These are phyloP conservation scores for Cryphonectria naterciae DNA, from an alignment of 2,329 filamentous ascomycete species.

Conservation along the genomic window DNA sequence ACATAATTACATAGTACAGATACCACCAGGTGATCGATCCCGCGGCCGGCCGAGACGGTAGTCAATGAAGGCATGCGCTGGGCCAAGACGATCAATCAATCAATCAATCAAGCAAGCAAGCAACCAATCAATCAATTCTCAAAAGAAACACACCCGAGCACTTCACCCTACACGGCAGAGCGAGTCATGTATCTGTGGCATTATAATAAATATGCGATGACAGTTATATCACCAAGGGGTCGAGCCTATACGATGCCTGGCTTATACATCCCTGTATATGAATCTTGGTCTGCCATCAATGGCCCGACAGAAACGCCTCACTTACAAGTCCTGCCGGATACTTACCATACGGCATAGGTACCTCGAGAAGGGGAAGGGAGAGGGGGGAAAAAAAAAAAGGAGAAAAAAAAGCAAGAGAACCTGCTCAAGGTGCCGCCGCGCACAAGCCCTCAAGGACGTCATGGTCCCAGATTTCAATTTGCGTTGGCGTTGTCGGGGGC, in stretches of 20 bases:
- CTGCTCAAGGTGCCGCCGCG: background rate
- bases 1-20: background rate
- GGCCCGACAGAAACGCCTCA: background rate
- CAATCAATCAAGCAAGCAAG: background rate
- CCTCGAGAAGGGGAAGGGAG: background rate
- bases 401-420: background rate
- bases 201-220: background rate
- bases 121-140: background rate
- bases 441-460: background rate
- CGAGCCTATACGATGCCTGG: background rate
- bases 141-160: background rate
- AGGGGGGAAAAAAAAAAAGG: too few relatives aligned
- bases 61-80: background rate
- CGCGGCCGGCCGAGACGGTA: background rate
- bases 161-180: background rate
- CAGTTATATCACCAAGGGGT: background rate
- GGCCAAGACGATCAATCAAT: background rate
- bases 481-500: background rate
- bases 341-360: background rate
- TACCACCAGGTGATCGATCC: background rate
- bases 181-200: background rate
- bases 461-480: background rate
- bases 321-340: background rate
- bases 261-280: background rate
- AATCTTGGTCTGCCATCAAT: background rate